These are phyloP conservation scores for Penicillium sp. DNA, from an alignment of 2,329 filamentous ascomycete genomes.

Conservation along the genomic window DNA sequence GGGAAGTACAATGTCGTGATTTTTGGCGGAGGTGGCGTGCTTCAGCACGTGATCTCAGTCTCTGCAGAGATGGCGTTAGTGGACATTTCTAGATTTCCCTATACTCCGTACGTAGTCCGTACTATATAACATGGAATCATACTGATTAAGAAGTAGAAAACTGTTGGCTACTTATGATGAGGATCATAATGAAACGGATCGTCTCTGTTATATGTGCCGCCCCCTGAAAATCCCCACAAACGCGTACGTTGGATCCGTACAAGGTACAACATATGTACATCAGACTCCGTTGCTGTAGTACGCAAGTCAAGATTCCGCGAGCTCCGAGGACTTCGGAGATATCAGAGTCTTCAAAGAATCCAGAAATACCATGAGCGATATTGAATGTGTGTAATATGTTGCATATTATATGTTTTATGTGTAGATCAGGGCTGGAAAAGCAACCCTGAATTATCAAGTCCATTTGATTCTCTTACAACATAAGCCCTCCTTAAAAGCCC, in stretches of 20 bases:
- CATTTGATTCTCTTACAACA: too few species aligned
- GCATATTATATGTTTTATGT: too few species aligned
- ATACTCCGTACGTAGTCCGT: background rate
- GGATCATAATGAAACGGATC: background rate
- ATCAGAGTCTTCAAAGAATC: background rate
- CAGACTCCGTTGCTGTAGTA: background rate
- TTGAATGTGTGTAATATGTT: too few species aligned
- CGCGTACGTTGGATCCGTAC: background rate
- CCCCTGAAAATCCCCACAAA: constrained; percentile 21
- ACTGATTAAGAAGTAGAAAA: background rate
- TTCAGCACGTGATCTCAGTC: constrained; percentile 18
- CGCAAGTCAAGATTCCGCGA: background rate
- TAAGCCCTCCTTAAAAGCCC: too few species aligned
- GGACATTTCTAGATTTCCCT: constrained; percentile 3
- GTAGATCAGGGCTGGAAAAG: too few species aligned
- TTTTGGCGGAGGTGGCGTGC: constrained; percentile 24
- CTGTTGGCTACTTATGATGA: background rate
- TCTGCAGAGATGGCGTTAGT: constrained; percentile 2
- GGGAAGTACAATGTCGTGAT: constrained; percentile 22
- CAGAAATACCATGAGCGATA: background rate
- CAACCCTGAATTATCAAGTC: too few species aligned
- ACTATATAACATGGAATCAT: too few species aligned
- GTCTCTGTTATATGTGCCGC: constrained; percentile 10
- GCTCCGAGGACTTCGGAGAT: constrained; percentile 1
- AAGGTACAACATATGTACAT: background rate